Evolutionary conservation across 352 stramenopile species (phyloP).

Genomic region (Phytophthora foliorum): DNA sequence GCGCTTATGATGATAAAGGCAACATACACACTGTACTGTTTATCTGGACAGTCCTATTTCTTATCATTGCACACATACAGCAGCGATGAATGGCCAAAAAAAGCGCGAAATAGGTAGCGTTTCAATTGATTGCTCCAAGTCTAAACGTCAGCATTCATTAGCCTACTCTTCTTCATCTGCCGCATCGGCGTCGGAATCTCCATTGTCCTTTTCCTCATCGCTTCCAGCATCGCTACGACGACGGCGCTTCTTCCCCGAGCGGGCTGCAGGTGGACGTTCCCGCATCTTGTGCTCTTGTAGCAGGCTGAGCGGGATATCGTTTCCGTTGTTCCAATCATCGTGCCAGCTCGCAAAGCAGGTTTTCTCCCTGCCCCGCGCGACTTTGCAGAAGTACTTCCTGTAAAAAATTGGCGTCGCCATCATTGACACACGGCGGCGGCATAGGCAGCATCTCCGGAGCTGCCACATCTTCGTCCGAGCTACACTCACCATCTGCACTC

Average conservation of each 20-base stretch:
- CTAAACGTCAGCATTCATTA: too few relatives aligned
- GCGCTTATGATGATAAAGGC: neutral
- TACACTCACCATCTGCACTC: neutral
- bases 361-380: neutral
- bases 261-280: neutral
- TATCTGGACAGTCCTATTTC: constrained; percentile 1
- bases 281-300: neutral
- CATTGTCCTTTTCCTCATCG: neutral
- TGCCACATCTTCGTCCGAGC: neutral
- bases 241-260: neutral
- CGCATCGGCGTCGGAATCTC: neutral
- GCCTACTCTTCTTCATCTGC: neutral
- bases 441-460: neutral
- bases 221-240: neutral
- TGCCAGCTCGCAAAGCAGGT: constrained; percentile 9
- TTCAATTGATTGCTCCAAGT: constrained; percentile 16
- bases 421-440: neutral
- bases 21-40: constrained; percentile 12
- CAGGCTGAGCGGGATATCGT: neutral
- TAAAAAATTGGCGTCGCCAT: constrained; percentile 2
- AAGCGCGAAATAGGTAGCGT: neutral
- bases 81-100: neutral
- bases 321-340: constrained; percentile 6
- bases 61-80: constrained; percentile 1
- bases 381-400: constrained; percentile 12